These are phyloP conservation scores for Calonectria honghensis DNA, from an alignment of 2,329 filamentous ascomycete species.

Conservation along the genomic window DNA sequence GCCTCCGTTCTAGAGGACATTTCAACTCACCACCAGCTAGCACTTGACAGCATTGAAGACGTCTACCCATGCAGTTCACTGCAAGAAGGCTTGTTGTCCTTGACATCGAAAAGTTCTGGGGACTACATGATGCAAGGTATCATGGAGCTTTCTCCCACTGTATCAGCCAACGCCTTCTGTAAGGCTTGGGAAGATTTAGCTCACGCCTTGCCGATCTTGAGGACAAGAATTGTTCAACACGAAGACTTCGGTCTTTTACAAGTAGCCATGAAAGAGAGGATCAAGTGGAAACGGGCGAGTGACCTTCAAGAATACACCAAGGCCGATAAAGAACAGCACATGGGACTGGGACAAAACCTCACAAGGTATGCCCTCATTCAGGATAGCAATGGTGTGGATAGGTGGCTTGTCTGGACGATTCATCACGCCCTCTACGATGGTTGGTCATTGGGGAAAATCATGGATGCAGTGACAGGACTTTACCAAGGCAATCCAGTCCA, in stretches of 20 bases:
- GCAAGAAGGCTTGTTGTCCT: conserved; percentile 58
- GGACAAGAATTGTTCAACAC: conserved; percentile 68
- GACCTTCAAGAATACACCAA: conserved; percentile 60
- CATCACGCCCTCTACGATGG: conserved; percentile 59
- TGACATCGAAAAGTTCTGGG: conserved; percentile 55
- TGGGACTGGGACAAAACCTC: conserved; percentile 62
- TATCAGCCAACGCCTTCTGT: conserved; percentile 33
- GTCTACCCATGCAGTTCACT: conserved; percentile 61
- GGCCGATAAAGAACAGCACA: conserved; percentile 12
- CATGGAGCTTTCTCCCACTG: conserved; percentile 37
- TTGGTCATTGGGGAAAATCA: conserved; percentile 49
- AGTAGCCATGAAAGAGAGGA: conserved; percentile 63
- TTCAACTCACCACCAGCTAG: not conserved
- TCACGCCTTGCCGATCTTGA: conserved; percentile 58
- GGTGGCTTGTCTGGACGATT: conserved; percentile 51
- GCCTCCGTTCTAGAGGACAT: not conserved
- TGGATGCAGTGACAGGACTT: conserved; percentile 36
- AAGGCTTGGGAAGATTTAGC: conserved; percentile 41
- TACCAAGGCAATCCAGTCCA: conserved; percentile 30
- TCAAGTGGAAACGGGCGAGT: conserved; percentile 52
- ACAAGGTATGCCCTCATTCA: conserved; percentile 60
- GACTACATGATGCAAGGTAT: conserved; percentile 47
- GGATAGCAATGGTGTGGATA: not conserved
- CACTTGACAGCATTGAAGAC: conserved; percentile 53
- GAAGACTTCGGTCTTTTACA: conserved; percentile 64